A percentile compares a stretch with the other conserved stretches of the same genome.
Evolutionary conservation across 352 stramenopile species (phyloP).

Genomic region (Elongisporangium senticosum): DNA sequence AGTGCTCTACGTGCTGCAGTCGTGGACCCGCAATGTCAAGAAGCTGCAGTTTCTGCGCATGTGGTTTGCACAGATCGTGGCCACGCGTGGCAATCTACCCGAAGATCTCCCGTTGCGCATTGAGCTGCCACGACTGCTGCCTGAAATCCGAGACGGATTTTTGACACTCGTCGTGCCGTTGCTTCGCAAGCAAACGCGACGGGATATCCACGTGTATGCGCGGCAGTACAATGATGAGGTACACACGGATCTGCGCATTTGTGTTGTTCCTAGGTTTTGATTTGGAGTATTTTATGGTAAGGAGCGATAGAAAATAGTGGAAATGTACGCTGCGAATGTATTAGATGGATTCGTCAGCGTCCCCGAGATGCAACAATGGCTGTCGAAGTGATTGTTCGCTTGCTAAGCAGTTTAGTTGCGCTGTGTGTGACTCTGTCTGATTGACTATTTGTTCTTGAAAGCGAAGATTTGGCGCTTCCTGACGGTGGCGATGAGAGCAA

Average conservation of each 20-base stretch:
- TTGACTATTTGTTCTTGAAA: not conserved
- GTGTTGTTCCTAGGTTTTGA: conserved; percentile 24
- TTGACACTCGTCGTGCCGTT: conserved; percentile 74
- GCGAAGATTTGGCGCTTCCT: not conserved
- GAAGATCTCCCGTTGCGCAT: conserved; percentile 56
- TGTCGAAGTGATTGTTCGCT: not conserved
- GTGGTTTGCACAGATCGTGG: conserved; percentile 55
- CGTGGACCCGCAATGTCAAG: conserved; percentile 59
- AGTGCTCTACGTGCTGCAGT: conserved; percentile 58
- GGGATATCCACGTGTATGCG: conserved; percentile 58
- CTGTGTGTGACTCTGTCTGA: not conserved
- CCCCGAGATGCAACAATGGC: not conserved
- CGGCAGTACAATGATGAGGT: conserved; percentile 48
- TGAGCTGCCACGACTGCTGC: conserved; percentile 55
- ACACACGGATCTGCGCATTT: conserved; percentile 68
- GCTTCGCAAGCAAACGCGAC: conserved; percentile 58
- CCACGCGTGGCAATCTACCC: conserved; percentile 25
- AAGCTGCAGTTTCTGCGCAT: conserved; percentile 65
- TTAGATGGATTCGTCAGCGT: not conserved
- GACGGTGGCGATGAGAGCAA: not conserved
- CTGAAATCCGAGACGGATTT: conserved; percentile 74
- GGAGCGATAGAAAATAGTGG: not conserved
- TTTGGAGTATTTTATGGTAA: not conserved
- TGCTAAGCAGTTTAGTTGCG: not conserved
- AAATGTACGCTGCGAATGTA: not conserved